Conservation (phyloP, 768 basidiomycete species). For the Boletellus sp. region DNA sequence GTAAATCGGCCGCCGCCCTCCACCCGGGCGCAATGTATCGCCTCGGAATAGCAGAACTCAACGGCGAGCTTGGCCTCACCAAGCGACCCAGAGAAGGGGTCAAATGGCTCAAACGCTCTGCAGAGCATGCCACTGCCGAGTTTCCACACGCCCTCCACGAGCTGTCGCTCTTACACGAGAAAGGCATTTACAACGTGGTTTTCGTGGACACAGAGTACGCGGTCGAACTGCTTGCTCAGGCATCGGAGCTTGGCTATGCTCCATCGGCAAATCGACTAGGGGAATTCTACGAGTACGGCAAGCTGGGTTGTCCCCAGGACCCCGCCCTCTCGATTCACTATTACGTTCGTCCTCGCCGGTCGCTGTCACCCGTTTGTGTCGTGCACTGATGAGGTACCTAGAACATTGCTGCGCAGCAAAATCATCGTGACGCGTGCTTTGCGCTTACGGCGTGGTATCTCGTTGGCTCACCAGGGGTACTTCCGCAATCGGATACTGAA, state of each 20-base stretch:
- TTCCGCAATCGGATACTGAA: conserved; percentile 98
- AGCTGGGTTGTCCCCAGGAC: conserved; percentile 97
- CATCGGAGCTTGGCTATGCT: conserved; percentile 93
- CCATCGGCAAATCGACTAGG: conserved; percentile 94
- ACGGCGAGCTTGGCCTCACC: conserved; percentile 85
- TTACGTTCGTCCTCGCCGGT: conserved; percentile 69
- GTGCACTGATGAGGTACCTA: conserved; percentile 30
- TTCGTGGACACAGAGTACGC: conserved; percentile 97
- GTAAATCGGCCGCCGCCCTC: conserved; percentile 85
- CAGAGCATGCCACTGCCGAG: conserved; percentile 90
- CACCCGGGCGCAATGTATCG: conserved; percentile 97
- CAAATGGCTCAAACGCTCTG: conserved; percentile 97
- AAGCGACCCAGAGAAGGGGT: conserved; percentile 94
- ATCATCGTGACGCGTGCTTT: conserved; percentile 95
- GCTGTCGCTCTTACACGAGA: conserved; percentile 87
- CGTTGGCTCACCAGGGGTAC: conserved; percentile 94
- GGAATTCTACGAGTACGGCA: conserved; percentile 99
- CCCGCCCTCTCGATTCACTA: conserved; percentile 97
- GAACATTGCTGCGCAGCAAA: conserved; percentile 98
- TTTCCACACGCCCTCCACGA: conserved; percentile 97
- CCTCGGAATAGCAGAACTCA: conserved; percentile 92
- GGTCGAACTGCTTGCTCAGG: conserved; percentile 90
- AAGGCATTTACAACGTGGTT: conserved; percentile 97
- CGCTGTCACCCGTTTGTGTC: conserved; percentile 1
- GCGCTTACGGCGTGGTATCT: conserved; percentile 99